Evolutionary conservation across 805 yeast genomes (phyloP).

Genomic region (Ogataea methanolica): DNA sequence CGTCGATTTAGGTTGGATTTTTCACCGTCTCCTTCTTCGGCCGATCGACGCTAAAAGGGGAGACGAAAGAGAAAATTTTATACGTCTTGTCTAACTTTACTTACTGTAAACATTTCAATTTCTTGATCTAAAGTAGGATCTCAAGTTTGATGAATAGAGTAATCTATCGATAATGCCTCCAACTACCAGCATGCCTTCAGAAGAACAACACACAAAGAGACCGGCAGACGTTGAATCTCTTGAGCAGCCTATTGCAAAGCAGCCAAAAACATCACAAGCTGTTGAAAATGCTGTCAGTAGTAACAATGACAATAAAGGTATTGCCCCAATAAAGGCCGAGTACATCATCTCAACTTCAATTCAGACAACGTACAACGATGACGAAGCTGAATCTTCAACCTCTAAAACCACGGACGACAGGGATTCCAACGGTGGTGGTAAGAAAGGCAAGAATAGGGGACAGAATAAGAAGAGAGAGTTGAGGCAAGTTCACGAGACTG

Average conservation of each 20-base stretch:
- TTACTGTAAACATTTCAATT: no score
- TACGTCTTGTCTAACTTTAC: no score
- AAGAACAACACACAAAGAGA: slow-evolving; percentile 11
- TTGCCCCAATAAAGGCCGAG: slow-evolving; percentile 75
- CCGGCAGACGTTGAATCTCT: slow-evolving; percentile 5
- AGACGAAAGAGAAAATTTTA: no score
- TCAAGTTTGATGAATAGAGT: no score
- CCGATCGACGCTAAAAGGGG: no score
- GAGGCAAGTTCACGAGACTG: slow-evolving; percentile 58
- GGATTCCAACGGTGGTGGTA: slow-evolving; percentile 8
- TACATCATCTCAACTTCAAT: slow-evolving; percentile 38
- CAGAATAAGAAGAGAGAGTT: slow-evolving; percentile 51
- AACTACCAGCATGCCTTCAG: background rate
- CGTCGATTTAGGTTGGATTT: background rate
- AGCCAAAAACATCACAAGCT: slow-evolving; percentile 1
- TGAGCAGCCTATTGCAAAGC: background rate
- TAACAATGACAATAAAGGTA: slow-evolving; percentile 43
- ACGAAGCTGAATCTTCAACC: slow-evolving; percentile 43
- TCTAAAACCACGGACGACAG: slow-evolving; percentile 41
- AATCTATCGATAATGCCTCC: no score
- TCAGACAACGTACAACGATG: slow-evolving; percentile 33
- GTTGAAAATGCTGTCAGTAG: slow-evolving; percentile 1
- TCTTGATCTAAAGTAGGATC: no score
- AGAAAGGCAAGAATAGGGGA: slow-evolving; percentile 37
- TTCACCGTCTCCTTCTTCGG: no score